Evolutionary conservation across 1,284 basidiomycete genomes (phyloP), one percentile per base, ranked within the genome.

Genomic region (Moesziomyces parantarcticus): DNA sequence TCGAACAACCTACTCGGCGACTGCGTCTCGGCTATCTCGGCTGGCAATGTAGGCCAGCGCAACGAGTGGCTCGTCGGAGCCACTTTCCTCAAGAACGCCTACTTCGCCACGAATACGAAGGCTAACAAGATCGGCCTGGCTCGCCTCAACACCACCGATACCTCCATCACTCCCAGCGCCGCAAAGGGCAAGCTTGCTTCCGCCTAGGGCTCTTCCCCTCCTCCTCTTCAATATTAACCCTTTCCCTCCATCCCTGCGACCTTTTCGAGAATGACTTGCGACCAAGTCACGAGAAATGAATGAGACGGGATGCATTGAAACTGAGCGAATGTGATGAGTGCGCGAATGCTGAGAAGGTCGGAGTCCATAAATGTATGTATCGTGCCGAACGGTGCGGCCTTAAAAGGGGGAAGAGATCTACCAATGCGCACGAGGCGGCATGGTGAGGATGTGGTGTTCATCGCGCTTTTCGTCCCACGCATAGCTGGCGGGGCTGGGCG

Each of bases 111-210:
- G 10, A 88, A 93, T 77, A 88, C 89, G 10, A 84, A 84, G 29
- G 88, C 88, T 78, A 91, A 93, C 84, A 85, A 87, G 50, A 87
- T 94, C 58, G 90, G 88, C 49, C 87, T 93, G 59, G 92, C 91
- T 22, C 59, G 48, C 8, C 67, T 78, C 26, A 74, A 70, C 48
- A 58, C 67, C 11, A 61, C 61, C 6, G 43, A 59, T 18, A 60
- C 67, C 14, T 40, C 34, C 16, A 29, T 46, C 39, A 18, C 41
- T 20, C 29, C 46, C 18, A 39, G 25, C 50, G 20, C 44, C 51
- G 11, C 23, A 18, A 47, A 22, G 26, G 36, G 14, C 21, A 45
- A 21, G 26, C 45, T 42, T 21, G 25, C 42, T 22, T 39, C 52
- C 26, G 50, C 42, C 20, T 52, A 16, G 29, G 16, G 14, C 16